These are phyloP conservation scores for Candida maris DNA, from an alignment of 805 yeast genomes.

Conservation along the genomic window DNA sequence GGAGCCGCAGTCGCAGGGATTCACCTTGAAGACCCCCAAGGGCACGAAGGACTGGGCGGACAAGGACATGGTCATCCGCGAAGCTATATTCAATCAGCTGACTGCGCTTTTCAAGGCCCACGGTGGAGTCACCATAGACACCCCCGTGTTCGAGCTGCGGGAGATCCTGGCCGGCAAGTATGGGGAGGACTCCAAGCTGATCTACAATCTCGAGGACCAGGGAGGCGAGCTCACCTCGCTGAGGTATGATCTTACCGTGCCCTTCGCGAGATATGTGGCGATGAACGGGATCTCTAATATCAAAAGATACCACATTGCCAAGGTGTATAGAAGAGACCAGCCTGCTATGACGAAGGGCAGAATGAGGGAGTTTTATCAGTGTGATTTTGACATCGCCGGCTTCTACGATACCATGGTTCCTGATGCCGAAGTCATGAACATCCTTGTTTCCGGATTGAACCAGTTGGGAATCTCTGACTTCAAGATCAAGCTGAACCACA, in stretches of 20 bases:
- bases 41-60: slow-evolving; percentile 99
- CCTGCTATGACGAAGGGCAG: slow-evolving; percentile 99
- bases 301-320: slow-evolving; percentile 95
- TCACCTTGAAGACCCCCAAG: slow-evolving; percentile 89
- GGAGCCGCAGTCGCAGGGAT: slow-evolving; percentile 37
- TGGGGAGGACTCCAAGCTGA: slow-evolving; percentile 97
- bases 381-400: slow-evolving; percentile 98
- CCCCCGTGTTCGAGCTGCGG: slow-evolving; percentile 95
- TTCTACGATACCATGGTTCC: slow-evolving; percentile 91
- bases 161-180: slow-evolving; percentile 96
- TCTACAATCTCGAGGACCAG: slow-evolving; percentile 95
- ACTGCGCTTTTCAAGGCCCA: slow-evolving; percentile 82
- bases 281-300: slow-evolving; percentile 87
- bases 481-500: slow-evolving; percentile 89
- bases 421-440: slow-evolving; percentile 82
- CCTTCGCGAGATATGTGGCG: slow-evolving; percentile 96
- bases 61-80: slow-evolving; percentile 93
- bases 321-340: slow-evolving; percentile 98
- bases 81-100: slow-evolving; percentile 73
- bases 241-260: slow-evolving; percentile 96
- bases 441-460: slow-evolving; percentile 80
- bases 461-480: slow-evolving; percentile 83
- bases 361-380: slow-evolving; percentile 99
- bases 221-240: slow-evolving; percentile 97
- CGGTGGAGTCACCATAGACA: slow-evolving; percentile 97